Conservation (phyloP, 1,284 basidiomycete species). For the Ceratobasidium sp. region DNA sequence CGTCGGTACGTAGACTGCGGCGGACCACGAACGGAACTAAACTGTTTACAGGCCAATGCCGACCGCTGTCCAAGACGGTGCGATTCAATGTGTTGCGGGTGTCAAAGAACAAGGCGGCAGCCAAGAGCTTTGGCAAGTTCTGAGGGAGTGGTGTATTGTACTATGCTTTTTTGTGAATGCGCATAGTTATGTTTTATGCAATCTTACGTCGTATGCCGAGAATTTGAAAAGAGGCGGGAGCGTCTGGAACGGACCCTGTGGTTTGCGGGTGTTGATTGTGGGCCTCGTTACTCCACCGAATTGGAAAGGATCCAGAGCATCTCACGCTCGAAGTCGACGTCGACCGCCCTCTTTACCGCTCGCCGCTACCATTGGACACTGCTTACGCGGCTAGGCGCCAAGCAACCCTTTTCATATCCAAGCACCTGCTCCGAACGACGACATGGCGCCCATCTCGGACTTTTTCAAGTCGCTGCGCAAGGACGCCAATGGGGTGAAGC, state of each 20-base stretch:
- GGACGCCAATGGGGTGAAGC: slow-evolving; percentile 39
- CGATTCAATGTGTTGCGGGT: slow-evolving; percentile 98
- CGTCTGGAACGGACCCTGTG: slow-evolving; percentile 14
- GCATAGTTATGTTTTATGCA: slow-evolving; percentile 39
- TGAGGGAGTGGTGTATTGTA: slow-evolving; percentile 52
- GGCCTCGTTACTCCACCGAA: slow-evolving; percentile 36
- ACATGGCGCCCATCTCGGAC: slow-evolving; percentile 40
- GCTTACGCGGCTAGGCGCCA: slow-evolving; percentile 49
- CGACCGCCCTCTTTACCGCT: slow-evolving; percentile 29
- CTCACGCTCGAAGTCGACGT: slow-evolving; percentile 38
- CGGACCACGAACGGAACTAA: slow-evolving; percentile 13
- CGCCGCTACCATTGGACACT: slow-evolving; percentile 10
- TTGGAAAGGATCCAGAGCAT: slow-evolving; percentile 35
- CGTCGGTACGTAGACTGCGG: slow-evolving; percentile 71
- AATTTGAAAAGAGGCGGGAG: background rate
- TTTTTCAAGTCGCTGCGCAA: slow-evolving; percentile 40
- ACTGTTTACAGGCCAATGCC: slow-evolving; percentile 80
- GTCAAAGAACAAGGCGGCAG: slow-evolving; percentile 83
- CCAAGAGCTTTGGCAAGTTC: slow-evolving; percentile 95
- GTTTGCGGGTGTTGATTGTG: slow-evolving; percentile 26
- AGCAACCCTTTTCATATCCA: slow-evolving; percentile 31
- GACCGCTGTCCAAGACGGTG: slow-evolving; percentile 98
- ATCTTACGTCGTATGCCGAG: slow-evolving; percentile 34
- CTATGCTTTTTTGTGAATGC: slow-evolving; percentile 11
- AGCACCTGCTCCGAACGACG: slow-evolving; percentile 13